Percentiles rank a stretch among this genome's conserved stretches.
These are phyloP conservation scores for Alternaria novae-zelandiae DNA, from an alignment of 2,329 filamentous ascomycete genomes.

Conservation along the genomic window DNA sequence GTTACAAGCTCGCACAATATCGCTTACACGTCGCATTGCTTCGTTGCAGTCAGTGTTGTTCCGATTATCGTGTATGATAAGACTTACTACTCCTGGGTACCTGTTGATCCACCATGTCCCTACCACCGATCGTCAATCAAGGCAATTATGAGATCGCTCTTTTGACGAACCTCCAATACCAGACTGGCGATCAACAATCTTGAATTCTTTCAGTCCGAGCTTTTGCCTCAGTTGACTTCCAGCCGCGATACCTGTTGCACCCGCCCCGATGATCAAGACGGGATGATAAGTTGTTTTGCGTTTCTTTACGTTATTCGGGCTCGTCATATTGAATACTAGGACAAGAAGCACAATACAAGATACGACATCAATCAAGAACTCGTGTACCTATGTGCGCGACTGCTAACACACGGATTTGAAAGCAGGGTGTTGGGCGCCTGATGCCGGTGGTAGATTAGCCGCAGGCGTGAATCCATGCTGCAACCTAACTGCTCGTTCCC, in stretches of 20 bases:
- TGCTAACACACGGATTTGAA: not conserved
- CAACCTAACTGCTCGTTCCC: not conserved
- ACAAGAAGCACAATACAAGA: not conserved
- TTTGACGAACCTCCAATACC: not conserved
- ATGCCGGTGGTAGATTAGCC: not conserved
- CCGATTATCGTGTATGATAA: not conserved
- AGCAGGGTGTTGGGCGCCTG: not conserved
- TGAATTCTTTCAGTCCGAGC: not conserved
- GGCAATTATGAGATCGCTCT: not conserved
- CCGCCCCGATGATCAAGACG: not conserved
- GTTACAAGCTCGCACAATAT: not conserved
- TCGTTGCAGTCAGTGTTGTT: not conserved
- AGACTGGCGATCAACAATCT: not conserved
- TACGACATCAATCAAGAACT: not conserved
- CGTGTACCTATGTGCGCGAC: not conserved
- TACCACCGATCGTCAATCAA: not conserved
- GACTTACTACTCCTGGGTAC: not conserved
- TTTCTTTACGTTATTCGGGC: not conserved
- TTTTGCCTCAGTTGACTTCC: not conserved
- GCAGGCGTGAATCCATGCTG: not conserved
- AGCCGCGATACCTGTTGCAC: not conserved
- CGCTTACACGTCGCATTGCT: constrained; percentile 1
- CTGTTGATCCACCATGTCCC: not conserved
- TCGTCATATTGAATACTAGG: not conserved
- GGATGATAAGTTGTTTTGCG: not conserved